phyloP scores from a whole-genome alignment of 768 basidiomycete genomes.

The Russula abietina region DNA sequence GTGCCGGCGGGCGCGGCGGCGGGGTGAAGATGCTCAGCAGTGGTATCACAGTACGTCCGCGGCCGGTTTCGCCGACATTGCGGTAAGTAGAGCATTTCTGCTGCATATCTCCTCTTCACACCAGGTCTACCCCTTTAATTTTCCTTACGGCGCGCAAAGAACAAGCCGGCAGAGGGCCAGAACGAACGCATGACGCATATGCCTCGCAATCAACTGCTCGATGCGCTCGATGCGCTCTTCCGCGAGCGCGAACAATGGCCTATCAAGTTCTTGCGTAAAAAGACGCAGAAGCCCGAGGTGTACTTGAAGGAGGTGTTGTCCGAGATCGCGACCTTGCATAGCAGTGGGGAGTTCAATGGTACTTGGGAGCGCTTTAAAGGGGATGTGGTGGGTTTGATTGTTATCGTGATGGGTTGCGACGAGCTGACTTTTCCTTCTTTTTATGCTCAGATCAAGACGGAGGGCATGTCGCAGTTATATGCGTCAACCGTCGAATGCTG shows the following conservation, averaged over 20 bases:
- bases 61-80: slow-evolving; percentile 55
- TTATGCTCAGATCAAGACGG: slow-evolving; percentile 31
- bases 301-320: slow-evolving; percentile 80
- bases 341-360: slow-evolving; percentile 75
- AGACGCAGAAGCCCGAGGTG: slow-evolving; percentile 78
- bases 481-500: slow-evolving; percentile 25
- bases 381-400: slow-evolving; percentile 42
- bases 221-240: slow-evolving; percentile 75
- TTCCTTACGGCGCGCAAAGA: slow-evolving; percentile 52
- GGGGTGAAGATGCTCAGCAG: slow-evolving; percentile 77
- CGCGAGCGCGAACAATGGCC: slow-evolving; percentile 73
- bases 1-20: slow-evolving; percentile 63
- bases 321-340: slow-evolving; percentile 71
- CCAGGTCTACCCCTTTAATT: neutral
- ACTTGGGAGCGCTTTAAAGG: slow-evolving; percentile 73
- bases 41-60: slow-evolving; percentile 61
- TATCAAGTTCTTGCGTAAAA: slow-evolving; percentile 68
- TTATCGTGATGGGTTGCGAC: neutral
- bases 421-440: slow-evolving; percentile 12
- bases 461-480: slow-evolving; percentile 31
- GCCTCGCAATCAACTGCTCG: slow-evolving; percentile 81
- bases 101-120: too few relatives aligned
- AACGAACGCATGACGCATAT: slow-evolving; percentile 92
- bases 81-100: slow-evolving; percentile 42
- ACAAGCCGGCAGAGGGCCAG: slow-evolving; percentile 57